These are phyloP conservation scores for Amanita thiersii DNA, from an alignment of 768 basidiomycete species.

Conservation along the genomic window DNA sequence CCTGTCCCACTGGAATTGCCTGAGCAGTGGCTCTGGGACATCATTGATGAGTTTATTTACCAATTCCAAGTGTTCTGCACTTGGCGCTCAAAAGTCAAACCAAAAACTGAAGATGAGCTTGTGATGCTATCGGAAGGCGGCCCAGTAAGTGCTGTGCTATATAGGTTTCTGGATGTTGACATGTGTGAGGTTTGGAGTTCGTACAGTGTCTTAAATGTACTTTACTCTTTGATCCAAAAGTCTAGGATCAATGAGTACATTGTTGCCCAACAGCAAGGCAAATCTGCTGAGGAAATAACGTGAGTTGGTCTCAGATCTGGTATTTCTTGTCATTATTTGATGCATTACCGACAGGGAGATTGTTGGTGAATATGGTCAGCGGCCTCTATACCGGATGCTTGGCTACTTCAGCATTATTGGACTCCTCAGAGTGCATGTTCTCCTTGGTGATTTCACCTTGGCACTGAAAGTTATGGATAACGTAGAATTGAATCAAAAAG, in stretches of 20 bases:
- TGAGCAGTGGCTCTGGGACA: slow-evolving; percentile 98
- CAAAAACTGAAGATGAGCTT: slow-evolving; percentile 87
- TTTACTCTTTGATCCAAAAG: slow-evolving; percentile 98
- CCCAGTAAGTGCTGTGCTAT: slow-evolving; percentile 33
- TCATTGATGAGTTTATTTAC: slow-evolving; percentile 96
- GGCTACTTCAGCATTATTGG: slow-evolving; percentile 98
- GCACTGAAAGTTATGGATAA: slow-evolving; percentile 93
- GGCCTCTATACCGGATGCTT: slow-evolving; percentile 87
- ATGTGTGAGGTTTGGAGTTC: slow-evolving; percentile 81
- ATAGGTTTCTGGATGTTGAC: background rate
- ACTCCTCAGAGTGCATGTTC: slow-evolving; percentile 88
- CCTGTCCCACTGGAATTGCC: slow-evolving; percentile 92
- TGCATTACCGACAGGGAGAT: slow-evolving; percentile 46
- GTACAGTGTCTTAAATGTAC: slow-evolving; percentile 95
- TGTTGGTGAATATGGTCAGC: slow-evolving; percentile 85
- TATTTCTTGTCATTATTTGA: slow-evolving; percentile 1
- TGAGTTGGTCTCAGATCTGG: slow-evolving; percentile 32
- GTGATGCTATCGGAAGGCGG: slow-evolving; percentile 70
- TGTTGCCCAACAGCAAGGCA: slow-evolving; percentile 70
- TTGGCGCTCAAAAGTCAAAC: slow-evolving; percentile 79
- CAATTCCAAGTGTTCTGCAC: slow-evolving; percentile 96
- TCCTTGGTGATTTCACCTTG: slow-evolving; percentile 92
- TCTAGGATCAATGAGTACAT: slow-evolving; percentile 93
- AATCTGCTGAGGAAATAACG: slow-evolving; percentile 77
- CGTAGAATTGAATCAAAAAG: slow-evolving; percentile 89